Base-by-base conservation (phyloP, 352 stramenopile species). In the Albugo candida region DNA sequence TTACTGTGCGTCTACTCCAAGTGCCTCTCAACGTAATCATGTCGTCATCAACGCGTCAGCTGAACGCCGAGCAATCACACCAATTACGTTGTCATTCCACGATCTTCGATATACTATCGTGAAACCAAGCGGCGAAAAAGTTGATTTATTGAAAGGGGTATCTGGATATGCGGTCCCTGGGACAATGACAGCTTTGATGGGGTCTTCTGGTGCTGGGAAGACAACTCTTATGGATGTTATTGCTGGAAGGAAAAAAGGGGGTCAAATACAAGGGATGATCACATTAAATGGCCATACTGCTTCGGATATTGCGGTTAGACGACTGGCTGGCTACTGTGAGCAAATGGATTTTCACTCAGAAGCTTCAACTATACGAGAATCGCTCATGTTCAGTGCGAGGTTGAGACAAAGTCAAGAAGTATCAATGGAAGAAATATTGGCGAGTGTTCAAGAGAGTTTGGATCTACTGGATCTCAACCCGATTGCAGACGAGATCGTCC, bases 151-250 rank as follows among this genome's bases (percentile, higher is more conserved):
- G 18, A 83, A 89, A 42, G 71, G 65, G 24, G 63, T 94, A n/a
- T 73, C 51, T 43, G 85, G 83, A 14, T 80, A 82, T 35, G 67
- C 84, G 19, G 45, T 74, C 17, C 64, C 80, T n/a, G 79, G 81
- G 6, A 86, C 67, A 13, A 78, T 95, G 60, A 95, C 79, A 31
- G 83, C 80, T 21, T 60, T 97, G 1, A 93, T 94, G 76, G 83
- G 82, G 10, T 83, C 64, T 17, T 79, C 58, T 27, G 81, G 76
- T 16, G 79, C 79, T 2, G 80, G 79, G 13, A 92, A 78, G 45
- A 84, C 69, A 0, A 97, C 89, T 3, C 65, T 97, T 2, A 73
- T 95, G 55, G 86, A 97, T 60, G 85, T 96, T 0, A 81, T 97
- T 41, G 80, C 87, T n/a, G 63, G 91, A 17, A 65, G 88, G 41